A percentile compares a stretch with the other conserved stretches of the same genome.
These are phyloP conservation scores for Xylaria sp. DNA, from an alignment of 2,329 filamentous ascomycete species.

Conservation along the genomic window DNA sequence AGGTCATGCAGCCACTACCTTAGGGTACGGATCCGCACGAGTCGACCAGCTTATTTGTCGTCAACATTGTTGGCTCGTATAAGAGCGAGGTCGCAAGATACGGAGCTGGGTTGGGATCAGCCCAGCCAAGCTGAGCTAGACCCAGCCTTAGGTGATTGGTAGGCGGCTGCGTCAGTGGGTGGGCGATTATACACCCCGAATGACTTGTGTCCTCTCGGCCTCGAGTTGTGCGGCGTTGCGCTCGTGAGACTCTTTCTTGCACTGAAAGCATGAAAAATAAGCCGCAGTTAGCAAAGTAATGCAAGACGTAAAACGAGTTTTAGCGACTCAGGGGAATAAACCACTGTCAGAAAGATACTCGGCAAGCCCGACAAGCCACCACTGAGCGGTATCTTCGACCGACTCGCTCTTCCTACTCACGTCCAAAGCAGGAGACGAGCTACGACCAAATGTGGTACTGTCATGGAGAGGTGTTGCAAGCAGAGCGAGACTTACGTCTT, in stretches of 20 bases:
- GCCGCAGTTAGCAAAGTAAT: slow-evolving; percentile 48
- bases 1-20: not conserved
- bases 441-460: not conserved
- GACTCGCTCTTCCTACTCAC: not conserved
- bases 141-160: not conserved
- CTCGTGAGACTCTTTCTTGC: slow-evolving; percentile 96
- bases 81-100: not conserved
- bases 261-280: slow-evolving; percentile 61
- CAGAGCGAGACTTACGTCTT: slow-evolving; percentile 73
- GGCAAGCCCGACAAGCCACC: slow-evolving; percentile 58
- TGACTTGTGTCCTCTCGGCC: slow-evolving; percentile 90
- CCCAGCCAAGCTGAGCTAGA: not conserved
- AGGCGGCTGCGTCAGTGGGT: not conserved
- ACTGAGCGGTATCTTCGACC: slow-evolving; percentile 39
- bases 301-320: not conserved
- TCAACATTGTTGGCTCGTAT: not conserved
- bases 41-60: slow-evolving; percentile 1
- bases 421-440: not conserved
- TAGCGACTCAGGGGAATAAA: slow-evolving; percentile 43
- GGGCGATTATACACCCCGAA: slow-evolving; percentile 81
- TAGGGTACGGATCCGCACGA: not conserved
- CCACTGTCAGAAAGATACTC: slow-evolving; percentile 49
- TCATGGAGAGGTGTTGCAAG: slow-evolving; percentile 23
- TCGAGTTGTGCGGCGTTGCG: slow-evolving; percentile 93
- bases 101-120: not conserved